Percentiles rank a stretch among this genome's conserved stretches.
Evolutionary conservation across 768 basidiomycete genomes (phyloP).

Genomic region (Pisolithus albus): DNA sequence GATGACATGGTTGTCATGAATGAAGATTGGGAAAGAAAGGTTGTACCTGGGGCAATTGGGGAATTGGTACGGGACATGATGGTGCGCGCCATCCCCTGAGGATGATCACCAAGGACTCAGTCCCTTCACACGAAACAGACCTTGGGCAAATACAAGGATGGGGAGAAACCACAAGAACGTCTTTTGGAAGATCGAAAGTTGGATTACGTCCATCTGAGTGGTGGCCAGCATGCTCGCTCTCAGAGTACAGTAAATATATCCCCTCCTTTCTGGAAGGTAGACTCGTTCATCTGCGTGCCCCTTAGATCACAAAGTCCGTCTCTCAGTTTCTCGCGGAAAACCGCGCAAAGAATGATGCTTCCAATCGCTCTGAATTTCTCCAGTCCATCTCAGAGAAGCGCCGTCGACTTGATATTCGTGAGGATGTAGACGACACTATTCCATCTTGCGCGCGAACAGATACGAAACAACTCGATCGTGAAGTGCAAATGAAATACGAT

Average conservation of each 20-base stretch:
- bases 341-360: slow-evolving; percentile 65
- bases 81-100: slow-evolving; percentile 24
- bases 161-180: slow-evolving; percentile 20
- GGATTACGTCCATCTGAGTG: slow-evolving; percentile 48
- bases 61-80: slow-evolving; percentile 45
- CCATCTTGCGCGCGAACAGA: slow-evolving; percentile 71
- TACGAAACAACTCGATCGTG: slow-evolving; percentile 62
- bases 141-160: slow-evolving; percentile 26
- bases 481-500: slow-evolving; percentile 80
- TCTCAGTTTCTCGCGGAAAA: slow-evolving; percentile 66
- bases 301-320: slow-evolving; percentile 62
- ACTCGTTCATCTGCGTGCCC: slow-evolving; percentile 4
- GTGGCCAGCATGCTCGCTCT: slow-evolving; percentile 41
- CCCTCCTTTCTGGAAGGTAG: not conserved
- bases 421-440: slow-evolving; percentile 25
- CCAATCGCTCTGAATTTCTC: slow-evolving; percentile 73
- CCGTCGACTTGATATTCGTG: slow-evolving; percentile 33
- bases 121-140: slow-evolving; percentile 12
- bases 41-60: slow-evolving; percentile 49
- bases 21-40: slow-evolving; percentile 52
- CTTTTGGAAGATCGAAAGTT: slow-evolving; percentile 65
- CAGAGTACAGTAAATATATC: slow-evolving; percentile 50
- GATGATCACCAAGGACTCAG: not conserved
- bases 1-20: slow-evolving; percentile 70
- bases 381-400: slow-evolving; percentile 51